Evolutionary conservation across 202 grass and related monocot species (phyloP).

Genomic region (Zoysia matrella): DNA sequence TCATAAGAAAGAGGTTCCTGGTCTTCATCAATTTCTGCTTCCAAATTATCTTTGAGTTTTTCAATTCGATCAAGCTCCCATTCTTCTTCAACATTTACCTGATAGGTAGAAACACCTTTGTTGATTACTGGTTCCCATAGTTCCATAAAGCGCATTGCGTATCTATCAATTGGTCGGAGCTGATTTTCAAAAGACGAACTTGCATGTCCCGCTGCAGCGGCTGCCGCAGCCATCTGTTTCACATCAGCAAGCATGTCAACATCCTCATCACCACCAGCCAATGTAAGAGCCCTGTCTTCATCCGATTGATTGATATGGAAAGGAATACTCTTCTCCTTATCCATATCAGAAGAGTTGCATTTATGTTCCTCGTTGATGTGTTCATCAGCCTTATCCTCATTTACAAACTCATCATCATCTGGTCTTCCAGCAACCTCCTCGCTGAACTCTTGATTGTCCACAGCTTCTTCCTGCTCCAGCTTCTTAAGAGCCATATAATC

Average conservation of each 20-base stretch:
- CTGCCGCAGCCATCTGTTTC: constrained; percentile 96
- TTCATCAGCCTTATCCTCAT: constrained; percentile 85
- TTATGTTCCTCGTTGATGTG: constrained; percentile 64
- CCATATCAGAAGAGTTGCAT: constrained; percentile 54
- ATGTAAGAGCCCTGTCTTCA: constrained; percentile 76
- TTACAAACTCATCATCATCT: constrained; percentile 91
- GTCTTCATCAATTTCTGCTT: constrained; percentile 99
- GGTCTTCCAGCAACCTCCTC: constrained; percentile 77
- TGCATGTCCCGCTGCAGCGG: constrained; percentile 88
- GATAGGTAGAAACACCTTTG: constrained; percentile 68
- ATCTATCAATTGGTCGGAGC: constrained; percentile 95
- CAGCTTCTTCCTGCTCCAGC: constrained; percentile 92
- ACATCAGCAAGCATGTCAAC: constrained; percentile 98
- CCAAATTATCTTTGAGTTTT: constrained; percentile 95
- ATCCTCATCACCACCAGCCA: constrained; percentile 84
- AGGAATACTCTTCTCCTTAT: constrained; percentile 59
- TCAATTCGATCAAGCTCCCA: constrained; percentile 99
- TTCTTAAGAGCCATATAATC: constrained; percentile 99
- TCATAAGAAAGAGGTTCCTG: constrained; percentile 96
- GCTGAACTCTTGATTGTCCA: constrained; percentile 98
- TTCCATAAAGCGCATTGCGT: constrained; percentile 97
- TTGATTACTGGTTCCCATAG: constrained; percentile 94
- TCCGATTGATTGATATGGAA: constrained; percentile 54
- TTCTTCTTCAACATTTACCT: constrained; percentile 84
- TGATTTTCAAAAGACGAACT: constrained; percentile 99